Evolutionary conservation across 1,284 basidiomycete species (phyloP).

Genomic region (Heterobasidion parviporum): DNA sequence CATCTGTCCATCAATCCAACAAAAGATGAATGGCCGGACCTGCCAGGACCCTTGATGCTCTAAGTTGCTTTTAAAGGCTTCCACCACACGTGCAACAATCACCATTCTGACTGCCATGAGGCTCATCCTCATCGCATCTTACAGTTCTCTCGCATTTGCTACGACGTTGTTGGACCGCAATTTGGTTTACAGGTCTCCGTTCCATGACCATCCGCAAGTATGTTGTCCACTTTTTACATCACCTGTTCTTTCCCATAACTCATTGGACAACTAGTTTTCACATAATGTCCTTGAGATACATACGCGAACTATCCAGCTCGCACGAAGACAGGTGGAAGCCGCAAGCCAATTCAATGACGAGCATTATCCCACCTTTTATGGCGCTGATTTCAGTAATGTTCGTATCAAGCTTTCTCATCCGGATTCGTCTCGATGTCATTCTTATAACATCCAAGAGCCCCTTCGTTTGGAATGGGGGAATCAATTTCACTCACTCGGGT

Average conservation of each 20-base stretch:
- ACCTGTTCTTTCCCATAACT: neutral
- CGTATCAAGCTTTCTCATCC: constrained; percentile 5
- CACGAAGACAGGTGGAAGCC: constrained; percentile 31
- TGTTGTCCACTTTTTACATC: constrained; percentile 5
- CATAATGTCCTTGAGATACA: constrained; percentile 31
- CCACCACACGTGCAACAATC: neutral
- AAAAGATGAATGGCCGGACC: too few species aligned
- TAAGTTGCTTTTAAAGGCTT: neutral
- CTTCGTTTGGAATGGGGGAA: constrained; percentile 43
- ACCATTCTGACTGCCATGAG: neutral
- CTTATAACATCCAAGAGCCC: constrained; percentile 26
- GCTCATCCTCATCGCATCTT: constrained; percentile 7
- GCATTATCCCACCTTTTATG: constrained; percentile 48
- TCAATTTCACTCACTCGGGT: constrained; percentile 51
- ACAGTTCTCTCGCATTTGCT: constrained; percentile 14
- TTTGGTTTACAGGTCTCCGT: constrained; percentile 41
- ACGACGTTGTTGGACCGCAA: constrained; percentile 34
- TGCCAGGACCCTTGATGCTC: too few species aligned
- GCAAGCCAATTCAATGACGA: constrained; percentile 35
- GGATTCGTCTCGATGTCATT: neutral
- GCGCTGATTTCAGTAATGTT: constrained; percentile 44
- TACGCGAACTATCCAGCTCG: constrained; percentile 27
- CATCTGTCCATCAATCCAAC: too few species aligned
- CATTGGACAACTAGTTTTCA: constrained; percentile 23
- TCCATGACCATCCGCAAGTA: constrained; percentile 32